A percentile compares a stretch with the other conserved stretches of the same genome.
These are phyloP conservation scores for Aspergillus pseudotamarii DNA, from an alignment of 2,329 filamentous ascomycete species.

Conservation along the genomic window DNA sequence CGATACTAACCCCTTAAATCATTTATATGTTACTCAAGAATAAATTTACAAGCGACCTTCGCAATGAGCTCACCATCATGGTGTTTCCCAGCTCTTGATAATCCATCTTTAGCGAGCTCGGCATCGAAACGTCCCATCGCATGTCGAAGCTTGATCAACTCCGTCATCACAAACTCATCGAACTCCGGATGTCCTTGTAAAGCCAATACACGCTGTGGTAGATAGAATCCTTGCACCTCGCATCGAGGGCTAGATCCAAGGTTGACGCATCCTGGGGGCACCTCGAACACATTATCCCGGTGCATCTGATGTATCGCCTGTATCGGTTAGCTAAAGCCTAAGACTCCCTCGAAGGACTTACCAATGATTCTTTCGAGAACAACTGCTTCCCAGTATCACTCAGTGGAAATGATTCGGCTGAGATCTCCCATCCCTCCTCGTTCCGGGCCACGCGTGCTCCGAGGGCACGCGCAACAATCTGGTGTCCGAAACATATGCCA, in stretches of 20 bases:
- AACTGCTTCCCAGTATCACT: conserved; percentile 45
- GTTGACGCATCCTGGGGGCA: conserved; percentile 44
- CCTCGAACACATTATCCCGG: conserved; percentile 47
- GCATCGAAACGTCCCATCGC: conserved; percentile 26
- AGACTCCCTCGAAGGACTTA: conserved; percentile 6
- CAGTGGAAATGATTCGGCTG: conserved; percentile 46
- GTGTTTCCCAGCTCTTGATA: conserved; percentile 19
- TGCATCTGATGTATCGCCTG: conserved; percentile 51
- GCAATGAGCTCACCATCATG: conserved; percentile 29
- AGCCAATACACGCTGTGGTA: conserved; percentile 42
- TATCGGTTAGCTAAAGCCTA: not conserved
- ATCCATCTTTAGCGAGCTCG: conserved; percentile 23
- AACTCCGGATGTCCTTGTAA: conserved; percentile 56
- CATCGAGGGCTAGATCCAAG: conserved; percentile 48
- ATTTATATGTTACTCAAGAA: not conserved
- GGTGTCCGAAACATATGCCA: conserved; percentile 55
- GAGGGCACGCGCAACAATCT: conserved; percentile 51
- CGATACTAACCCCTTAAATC: too few relatives aligned
- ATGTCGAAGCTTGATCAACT: conserved; percentile 30
- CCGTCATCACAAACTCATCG: conserved; percentile 40
- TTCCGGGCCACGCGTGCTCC: conserved; percentile 42
- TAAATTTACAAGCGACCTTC: conserved; percentile 15
- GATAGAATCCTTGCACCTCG: conserved; percentile 49
- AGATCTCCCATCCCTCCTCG: conserved; percentile 50
- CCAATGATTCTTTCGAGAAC: conserved; percentile 36